Conservation (phyloP, 2,329 filamentous ascomycete genomes). For the Diaporthe amygdali region DNA sequence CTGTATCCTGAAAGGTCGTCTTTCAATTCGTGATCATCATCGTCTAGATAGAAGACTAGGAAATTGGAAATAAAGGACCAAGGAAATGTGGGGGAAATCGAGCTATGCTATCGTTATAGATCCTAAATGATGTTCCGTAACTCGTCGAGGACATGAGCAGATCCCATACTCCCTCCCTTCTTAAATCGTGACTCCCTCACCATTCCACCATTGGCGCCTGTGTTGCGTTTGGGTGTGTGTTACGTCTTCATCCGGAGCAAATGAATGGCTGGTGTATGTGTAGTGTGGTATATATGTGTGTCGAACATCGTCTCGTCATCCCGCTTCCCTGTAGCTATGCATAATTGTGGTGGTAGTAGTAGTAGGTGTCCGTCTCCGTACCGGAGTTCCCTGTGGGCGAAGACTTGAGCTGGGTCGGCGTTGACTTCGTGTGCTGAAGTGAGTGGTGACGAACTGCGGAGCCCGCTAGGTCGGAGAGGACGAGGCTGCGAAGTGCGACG, state of each 20-base stretch:
- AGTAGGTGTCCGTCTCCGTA: not conserved
- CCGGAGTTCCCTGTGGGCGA: not conserved
- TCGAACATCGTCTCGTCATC: constrained; percentile 15
- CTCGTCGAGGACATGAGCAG: not conserved
- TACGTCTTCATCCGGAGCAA: not conserved
- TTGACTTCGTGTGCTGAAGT: not conserved
- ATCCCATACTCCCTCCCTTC: not conserved
- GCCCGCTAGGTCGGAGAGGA: not conserved
- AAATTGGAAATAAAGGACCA: not conserved
- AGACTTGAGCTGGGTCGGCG: not conserved
- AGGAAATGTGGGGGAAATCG: not conserved
- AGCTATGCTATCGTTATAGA: constrained; percentile 3
- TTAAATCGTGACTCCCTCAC: not conserved
- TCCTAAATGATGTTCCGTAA: not conserved
- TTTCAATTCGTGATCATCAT: constrained; percentile 18
- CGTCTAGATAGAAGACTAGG: constrained; percentile 19
- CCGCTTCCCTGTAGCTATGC: constrained; percentile 14
- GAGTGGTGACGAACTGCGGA: not conserved
- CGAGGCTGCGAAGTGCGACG: not conserved
- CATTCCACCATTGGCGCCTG: not conserved
- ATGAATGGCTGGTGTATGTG: constrained; percentile 16
- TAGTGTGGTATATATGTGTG: not conserved
- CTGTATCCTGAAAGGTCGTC: not conserved
- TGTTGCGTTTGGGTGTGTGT: not conserved
- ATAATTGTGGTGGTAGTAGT: not conserved